Conservation (phyloP, 2,329 filamentous ascomycete species). For the Orbilia javanica region DNA sequence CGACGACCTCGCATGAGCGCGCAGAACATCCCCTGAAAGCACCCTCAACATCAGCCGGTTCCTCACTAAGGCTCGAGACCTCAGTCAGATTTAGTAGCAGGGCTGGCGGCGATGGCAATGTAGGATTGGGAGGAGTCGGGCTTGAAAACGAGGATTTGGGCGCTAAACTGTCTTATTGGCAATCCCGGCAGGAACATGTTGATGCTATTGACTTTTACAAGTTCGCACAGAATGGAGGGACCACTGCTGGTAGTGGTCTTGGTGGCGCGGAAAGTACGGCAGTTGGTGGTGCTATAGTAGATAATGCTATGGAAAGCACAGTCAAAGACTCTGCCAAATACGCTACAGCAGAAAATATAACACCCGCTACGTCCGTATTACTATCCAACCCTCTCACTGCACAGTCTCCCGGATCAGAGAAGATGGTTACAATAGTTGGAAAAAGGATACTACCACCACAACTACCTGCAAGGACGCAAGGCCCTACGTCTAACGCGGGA, state of each 20-base stretch:
- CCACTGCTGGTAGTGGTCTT: not conserved
- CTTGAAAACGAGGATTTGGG: conserved; percentile 34
- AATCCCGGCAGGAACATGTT: conserved; percentile 46
- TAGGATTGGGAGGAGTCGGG: not conserved
- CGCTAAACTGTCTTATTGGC: conserved; percentile 28
- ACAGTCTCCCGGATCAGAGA: conserved; percentile 9
- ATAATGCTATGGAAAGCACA: conserved; percentile 2
- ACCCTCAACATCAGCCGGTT: not conserved
- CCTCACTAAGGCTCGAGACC: conserved; percentile 39
- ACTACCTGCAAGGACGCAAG: conserved; percentile 3
- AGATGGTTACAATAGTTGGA: conserved; percentile 19
- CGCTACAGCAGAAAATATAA: conserved; percentile 9
- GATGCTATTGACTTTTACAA: conserved; percentile 41
- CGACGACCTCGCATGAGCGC: conserved; percentile 18
- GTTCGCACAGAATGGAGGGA: conserved; percentile 15
- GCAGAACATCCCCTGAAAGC: conserved; percentile 34
- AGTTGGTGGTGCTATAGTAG: not conserved
- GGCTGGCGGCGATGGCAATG: not conserved
- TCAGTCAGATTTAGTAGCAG: conserved; percentile 34
- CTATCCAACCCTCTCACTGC: not conserved
- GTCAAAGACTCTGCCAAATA: not conserved
- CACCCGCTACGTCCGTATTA: not conserved
- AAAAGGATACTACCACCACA: conserved; percentile 4
- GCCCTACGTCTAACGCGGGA: not conserved
- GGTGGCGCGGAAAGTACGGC: conserved; percentile 21